Evolutionary conservation across 164 flowering plant species (phyloP), one percentile per base, ranked within the genome.

Genomic region (Berberis thunbergii): DNA sequence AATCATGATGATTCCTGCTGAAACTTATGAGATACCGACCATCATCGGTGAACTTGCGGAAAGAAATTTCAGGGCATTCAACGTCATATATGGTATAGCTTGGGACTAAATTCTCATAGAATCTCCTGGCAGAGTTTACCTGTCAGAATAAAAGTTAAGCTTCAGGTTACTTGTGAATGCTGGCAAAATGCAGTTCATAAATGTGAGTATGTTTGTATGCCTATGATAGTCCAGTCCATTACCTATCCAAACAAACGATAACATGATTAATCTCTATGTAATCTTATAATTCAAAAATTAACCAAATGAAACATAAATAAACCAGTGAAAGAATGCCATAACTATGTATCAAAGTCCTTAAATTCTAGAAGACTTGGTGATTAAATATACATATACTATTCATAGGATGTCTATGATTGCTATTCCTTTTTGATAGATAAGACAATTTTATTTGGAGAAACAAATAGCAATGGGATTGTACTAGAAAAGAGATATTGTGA

Each of bases 41-140:
- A 74, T 95, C 97, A 64, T 91, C 97, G 12, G 97, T 89, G 76
- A 91, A 88, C 73, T 95, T 95, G 65, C 94, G 96, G 64, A 91
- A 91, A 44, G 80, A 83, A 78, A 81, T 80, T 60, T 95, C 99
- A 1, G 99, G 99, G 63, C 96, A 85, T 52, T 91, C 96, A 62
- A 89, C 77, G 45, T 95, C 88, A 70, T 83, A 89, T 64, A 95
- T 70, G 40, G 97, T 95, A 68, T 42, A 78, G 70, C 81, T 83
- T 48, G 99, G 99, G 45, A 95, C 97, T 70, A 95, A 55, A 71
- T 91, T 91, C 80, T 95, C 97, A 59, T 91, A 95, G 72, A 95
- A 91, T 66, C 73, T 75, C 76, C 99, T 78, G 4, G 92, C 88
- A 73, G 73, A 69, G 62, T 88, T 82, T 71, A 91, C 82, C 99